Evolutionary conservation across 2,329 filamentous ascomycete species (phyloP).

Genomic region (Myotisia sp.): DNA sequence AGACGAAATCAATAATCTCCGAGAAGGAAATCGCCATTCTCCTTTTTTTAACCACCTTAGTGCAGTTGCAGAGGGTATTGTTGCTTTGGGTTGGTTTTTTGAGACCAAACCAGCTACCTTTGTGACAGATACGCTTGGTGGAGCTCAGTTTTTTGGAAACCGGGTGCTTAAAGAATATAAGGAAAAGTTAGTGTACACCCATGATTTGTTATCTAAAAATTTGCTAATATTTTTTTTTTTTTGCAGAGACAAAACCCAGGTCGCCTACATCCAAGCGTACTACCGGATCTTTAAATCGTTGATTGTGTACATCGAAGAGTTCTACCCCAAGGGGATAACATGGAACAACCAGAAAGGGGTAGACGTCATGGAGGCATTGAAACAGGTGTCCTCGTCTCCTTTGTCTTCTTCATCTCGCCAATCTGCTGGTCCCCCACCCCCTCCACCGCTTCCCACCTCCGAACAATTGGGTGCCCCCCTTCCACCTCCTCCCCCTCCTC

Average conservation of each 20-base stretch:
- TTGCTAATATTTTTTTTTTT: constrained; percentile 16
- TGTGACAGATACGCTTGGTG: constrained; percentile 66
- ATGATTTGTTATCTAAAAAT: neutral
- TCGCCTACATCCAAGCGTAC: constrained; percentile 85
- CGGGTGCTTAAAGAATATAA: constrained; percentile 83
- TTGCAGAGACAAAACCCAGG: constrained; percentile 58
- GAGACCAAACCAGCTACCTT: constrained; percentile 72
- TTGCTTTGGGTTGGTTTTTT: constrained; percentile 80
- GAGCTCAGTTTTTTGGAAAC: constrained; percentile 89
- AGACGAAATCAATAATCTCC: constrained; percentile 62
- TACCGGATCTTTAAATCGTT: constrained; percentile 80
- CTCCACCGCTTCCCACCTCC: constrained; percentile 32
- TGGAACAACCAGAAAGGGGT: constrained; percentile 73
- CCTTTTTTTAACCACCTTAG: constrained; percentile 68
- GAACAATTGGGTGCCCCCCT: constrained; percentile 41
- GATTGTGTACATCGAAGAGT: constrained; percentile 66
- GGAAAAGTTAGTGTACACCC: constrained; percentile 45
- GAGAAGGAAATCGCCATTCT: constrained; percentile 65
- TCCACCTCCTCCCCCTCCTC: constrained; percentile 56
- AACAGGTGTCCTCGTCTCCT: constrained; percentile 37
- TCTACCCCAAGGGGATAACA: constrained; percentile 62
- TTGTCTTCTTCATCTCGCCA: constrained; percentile 21
- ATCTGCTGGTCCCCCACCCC: constrained; percentile 37
- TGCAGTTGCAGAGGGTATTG: constrained; percentile 78
- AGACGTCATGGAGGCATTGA: constrained; percentile 56